Base-by-base conservation (phyloP, 2,329 filamentous ascomycete species). In the Tolypocladium inflatum region DNA sequence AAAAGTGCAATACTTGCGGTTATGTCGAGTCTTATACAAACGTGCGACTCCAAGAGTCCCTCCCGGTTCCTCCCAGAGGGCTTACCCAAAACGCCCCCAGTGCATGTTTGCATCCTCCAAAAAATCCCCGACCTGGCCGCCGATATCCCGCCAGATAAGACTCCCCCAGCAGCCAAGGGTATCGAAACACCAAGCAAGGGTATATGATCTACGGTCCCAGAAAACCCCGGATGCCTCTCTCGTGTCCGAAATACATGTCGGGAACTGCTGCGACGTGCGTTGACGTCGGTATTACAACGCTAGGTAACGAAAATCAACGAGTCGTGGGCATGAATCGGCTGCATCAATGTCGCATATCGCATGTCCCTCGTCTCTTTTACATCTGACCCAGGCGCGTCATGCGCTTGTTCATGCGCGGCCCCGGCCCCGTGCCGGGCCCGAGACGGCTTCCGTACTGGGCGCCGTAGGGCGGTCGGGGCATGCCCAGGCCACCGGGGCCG, bases 341-440 rank as follows among this genome's bases (percentile, higher is more conserved):
- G 39, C 41, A 41, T 43, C 50, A 15, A 30, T 30, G 26, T 30
- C 26, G 26, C 26, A 26, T 13, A 15, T 23, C 35, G 21, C 35
- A 37, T 23, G 7, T 19, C 11, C 35, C 13, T 54, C 35, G 52
- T 43, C 4, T 33, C 30, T 4, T 15, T 56, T 30, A 59, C 51
- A 59, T 59, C 35, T 56, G 51, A 17, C 82, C 81, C 56, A 85
- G 67, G 61, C 82, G 76, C 60, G 82, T 85, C 76, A 81, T 83
- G 63, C 82, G 78, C 75, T 84, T 85, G 73, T 84, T 82, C 81
- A 85, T 82, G 62, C 73, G 74, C 55, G 79, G 77, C 17, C 63
- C 61, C 41, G 59, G 59, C 13, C 61, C 58, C 48, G 59, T 51
- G n/a, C 63, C 62, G 26, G 59, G 59, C 33, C 55, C 60, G 42